phyloP scores from a whole-genome alignment of 2,329 filamentous ascomycete genomes.

The Gaeumannomyces tritici region DNA sequence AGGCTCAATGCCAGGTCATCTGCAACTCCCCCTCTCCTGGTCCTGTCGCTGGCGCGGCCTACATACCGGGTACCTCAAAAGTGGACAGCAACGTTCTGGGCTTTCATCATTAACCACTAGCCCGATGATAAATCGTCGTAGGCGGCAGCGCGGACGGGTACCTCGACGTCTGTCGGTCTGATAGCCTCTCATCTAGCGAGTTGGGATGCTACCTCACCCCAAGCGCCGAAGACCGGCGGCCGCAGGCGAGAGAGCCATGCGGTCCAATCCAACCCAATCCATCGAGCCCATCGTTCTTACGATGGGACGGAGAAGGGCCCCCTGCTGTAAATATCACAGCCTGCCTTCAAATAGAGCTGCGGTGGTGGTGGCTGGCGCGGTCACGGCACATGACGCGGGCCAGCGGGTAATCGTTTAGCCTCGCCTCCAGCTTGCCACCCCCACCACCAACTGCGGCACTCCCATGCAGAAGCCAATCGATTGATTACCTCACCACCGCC shows the following conservation, averaged over 20 bases:
- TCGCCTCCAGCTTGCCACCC: neutral
- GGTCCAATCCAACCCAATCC: too few relatives aligned
- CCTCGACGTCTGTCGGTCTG: neutral
- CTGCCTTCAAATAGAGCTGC: neutral
- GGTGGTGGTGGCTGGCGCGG: neutral
- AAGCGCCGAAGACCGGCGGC: neutral
- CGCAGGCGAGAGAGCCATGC: neutral
- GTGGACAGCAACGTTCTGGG: neutral
- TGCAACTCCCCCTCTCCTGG: neutral
- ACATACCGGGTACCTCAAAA: neutral
- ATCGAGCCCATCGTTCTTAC: too few relatives aligned
- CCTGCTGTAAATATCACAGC: neutral
- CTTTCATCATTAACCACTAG: neutral
- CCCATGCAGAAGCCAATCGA: too few relatives aligned
- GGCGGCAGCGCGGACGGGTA: neutral
- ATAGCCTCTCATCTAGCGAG: neutral
- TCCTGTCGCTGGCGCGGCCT: neutral
- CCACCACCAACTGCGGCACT: neutral
- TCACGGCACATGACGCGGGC: neutral
- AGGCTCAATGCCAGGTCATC: neutral
- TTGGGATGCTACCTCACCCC: neutral
- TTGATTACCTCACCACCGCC: neutral
- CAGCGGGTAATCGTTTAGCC: neutral
- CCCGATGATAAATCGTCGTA: neutral
- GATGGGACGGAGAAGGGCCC: neutral